phyloP scores from a whole-genome alignment of 495 filamentous ascomycete genomes.

The Wilcoxina mikolae region DNA sequence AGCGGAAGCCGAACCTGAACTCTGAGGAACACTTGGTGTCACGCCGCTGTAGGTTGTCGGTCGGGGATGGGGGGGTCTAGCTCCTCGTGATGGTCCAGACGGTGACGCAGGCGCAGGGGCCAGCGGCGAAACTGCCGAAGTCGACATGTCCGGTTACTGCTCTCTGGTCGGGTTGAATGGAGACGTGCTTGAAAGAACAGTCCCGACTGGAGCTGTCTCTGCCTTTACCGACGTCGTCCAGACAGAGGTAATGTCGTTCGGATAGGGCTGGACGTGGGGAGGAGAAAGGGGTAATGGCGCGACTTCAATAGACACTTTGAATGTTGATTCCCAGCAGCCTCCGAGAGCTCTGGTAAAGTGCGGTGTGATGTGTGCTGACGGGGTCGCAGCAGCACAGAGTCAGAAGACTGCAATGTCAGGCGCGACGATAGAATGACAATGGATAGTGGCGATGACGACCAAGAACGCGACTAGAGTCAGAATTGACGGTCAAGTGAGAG shows the following conservation, averaged over 20 bases:
- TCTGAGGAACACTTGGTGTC: slow-evolving; percentile 16
- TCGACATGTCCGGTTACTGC: slow-evolving; percentile 17
- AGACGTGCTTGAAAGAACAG: not conserved
- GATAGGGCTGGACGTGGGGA: not conserved
- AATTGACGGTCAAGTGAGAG: not conserved
- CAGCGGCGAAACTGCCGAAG: slow-evolving; percentile 16
- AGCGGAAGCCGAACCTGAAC: slow-evolving; percentile 11
- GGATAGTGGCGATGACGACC: not conserved
- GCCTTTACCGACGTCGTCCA: not conserved
- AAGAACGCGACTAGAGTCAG: not conserved
- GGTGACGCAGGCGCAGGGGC: slow-evolving; percentile 24
- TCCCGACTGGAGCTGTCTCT: slow-evolving; percentile 1
- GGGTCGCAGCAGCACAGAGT: not conserved
- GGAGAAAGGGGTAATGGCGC: not conserved
- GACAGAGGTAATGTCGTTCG: not conserved
- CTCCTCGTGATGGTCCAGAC: slow-evolving; percentile 23
- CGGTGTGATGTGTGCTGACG: not conserved
- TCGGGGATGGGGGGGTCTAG: slow-evolving; percentile 25
- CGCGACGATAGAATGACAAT: not conserved
- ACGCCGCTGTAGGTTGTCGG: slow-evolving; percentile 26
- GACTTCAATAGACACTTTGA: not conserved
- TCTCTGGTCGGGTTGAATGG: not conserved
- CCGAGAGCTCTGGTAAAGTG: not conserved
- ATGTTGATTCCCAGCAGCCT: too few relatives aligned
- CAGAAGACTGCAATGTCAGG: not conserved